A percentile compares a stretch with the other conserved stretches of the same genome.
These are phyloP conservation scores for Diphasiastrum complanatum DNA, from an alignment of 83 land plant genomes.

Conservation along the genomic window DNA sequence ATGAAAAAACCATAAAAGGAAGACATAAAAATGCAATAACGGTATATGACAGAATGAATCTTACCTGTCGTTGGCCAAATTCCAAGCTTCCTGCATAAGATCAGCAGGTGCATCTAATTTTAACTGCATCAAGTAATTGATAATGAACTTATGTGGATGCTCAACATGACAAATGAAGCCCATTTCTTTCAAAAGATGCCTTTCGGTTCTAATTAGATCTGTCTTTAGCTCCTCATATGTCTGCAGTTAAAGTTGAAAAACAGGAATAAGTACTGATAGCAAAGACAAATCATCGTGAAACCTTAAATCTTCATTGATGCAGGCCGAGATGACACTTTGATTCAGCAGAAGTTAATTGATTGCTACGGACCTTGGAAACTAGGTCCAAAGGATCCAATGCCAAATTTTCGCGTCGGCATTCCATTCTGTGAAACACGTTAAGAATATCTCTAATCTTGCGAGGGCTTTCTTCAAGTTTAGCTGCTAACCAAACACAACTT, in stretches of 20 bases:
- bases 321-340: neutral
- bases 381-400: conserved; percentile 55
- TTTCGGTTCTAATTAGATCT: conserved; percentile 3
- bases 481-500: conserved; percentile 83
- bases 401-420: conserved; percentile 62
- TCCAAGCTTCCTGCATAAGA: conserved; percentile 18
- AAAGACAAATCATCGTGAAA: neutral
- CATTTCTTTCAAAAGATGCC: conserved; percentile 4
- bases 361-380: conserved; percentile 40
- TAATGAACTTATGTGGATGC: conserved; percentile 14
- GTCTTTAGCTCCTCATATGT: conserved; percentile 49
- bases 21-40: too few relatives aligned
- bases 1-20: neutral
- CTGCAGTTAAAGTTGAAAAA: conserved; percentile 29
- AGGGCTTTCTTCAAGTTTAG: conserved; percentile 86
- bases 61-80: conserved; percentile 16
- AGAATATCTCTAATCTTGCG: conserved; percentile 63
- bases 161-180: conserved; percentile 18
- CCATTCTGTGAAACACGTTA: conserved; percentile 80
- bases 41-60: too few relatives aligned
- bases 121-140: conserved; percentile 20
- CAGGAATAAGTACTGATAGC: neutral
- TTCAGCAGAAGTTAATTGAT: neutral
- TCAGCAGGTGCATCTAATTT: conserved; percentile 1
- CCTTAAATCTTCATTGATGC: neutral